These are phyloP conservation scores for Hypomyces perniciosus DNA, from an alignment of 2,329 filamentous ascomycete species.

Conservation along the genomic window DNA sequence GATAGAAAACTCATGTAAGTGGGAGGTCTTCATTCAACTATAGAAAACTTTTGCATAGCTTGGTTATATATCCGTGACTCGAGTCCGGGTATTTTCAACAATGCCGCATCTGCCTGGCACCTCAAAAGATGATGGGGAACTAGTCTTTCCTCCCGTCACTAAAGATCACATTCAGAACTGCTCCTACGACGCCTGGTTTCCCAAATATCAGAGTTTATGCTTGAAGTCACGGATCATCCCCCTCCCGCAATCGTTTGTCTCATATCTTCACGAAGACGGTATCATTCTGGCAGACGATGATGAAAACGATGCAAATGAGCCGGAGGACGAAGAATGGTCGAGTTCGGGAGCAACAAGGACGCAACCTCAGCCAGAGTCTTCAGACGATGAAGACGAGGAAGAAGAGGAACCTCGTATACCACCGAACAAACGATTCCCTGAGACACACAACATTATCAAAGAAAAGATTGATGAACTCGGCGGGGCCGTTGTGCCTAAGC, in stretches of 20 bases:
- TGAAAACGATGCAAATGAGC: constrained; percentile 51
- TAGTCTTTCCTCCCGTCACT: constrained; percentile 77
- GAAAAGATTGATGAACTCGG: constrained; percentile 73
- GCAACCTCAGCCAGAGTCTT: constrained; percentile 33
- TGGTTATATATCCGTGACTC: background rate
- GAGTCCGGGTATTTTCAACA: background rate
- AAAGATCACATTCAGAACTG: constrained; percentile 88
- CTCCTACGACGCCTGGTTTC: constrained; percentile 89
- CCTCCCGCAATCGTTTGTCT: constrained; percentile 66
- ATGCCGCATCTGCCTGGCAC: constrained; percentile 32
- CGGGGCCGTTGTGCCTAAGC: constrained; percentile 81
- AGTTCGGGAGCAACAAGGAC: constrained; percentile 25
- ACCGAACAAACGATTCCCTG: constrained; percentile 56
- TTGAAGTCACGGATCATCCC: constrained; percentile 83
- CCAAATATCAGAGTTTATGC: constrained; percentile 71
- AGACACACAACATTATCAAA: constrained; percentile 72
- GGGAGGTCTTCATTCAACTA: background rate
- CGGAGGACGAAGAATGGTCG: constrained; percentile 49
- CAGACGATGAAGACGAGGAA: constrained; percentile 48
- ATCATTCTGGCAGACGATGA: constrained; percentile 79
- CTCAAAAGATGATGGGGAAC: constrained; percentile 16
- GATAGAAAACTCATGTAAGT: background rate
- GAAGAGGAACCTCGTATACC: constrained; percentile 32
- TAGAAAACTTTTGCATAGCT: too few relatives aligned
- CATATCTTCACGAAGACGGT: constrained; percentile 86